Base-by-base conservation (phyloP, 139 green algal genomes). In the Nannochloris sp. region DNA sequence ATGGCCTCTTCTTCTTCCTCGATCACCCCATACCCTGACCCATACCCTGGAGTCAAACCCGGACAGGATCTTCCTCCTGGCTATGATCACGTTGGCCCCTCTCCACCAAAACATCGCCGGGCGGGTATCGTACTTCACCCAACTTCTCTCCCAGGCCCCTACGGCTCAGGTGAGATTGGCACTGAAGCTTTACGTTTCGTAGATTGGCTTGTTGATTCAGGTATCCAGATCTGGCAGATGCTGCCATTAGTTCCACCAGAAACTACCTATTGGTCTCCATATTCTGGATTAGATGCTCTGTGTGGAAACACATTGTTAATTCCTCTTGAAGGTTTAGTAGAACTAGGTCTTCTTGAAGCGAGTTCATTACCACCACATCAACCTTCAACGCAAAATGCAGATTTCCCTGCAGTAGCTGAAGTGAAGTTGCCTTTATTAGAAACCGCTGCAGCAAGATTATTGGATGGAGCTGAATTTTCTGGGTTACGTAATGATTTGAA, bases 231-330 rank as follows among this genome's bases (percentile, higher is more conserved):
- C 15, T 91, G 85, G 80, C 84, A 91, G 79, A 73, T 99, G 59
- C 82, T 99, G 56, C 93, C 93, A 0, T 73, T 99, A 27, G 93
- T 96, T 30, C 93, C 93, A 0, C 93, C 93, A 6, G 93, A 97
- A 65, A 76, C 80, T 0, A 82, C 87, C 65, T 96, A 85, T 78
- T 97, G 87, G 85, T 96, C 85, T 2, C 93, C 93, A 8, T 99
- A 99, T 81, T 84, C 80, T 5, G 59, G 59, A 45, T 78, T 87
- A 39, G 92, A 99, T 67, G 90, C 92, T 6, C 87, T 93, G 64
- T 95, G 87, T 64, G 93, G 93, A 54, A 95, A 95, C 78, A 86
- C 87, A 1, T 79, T 98, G 15, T 65, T 98, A 5, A 91, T 99
- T 33, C 84, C 72, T 39, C 64, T 96, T 23, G 88, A 97, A 14